These are phyloP conservation scores for Heritiera fomes DNA, from an alignment of 345 rosid genomes.

Conservation along the genomic window DNA sequence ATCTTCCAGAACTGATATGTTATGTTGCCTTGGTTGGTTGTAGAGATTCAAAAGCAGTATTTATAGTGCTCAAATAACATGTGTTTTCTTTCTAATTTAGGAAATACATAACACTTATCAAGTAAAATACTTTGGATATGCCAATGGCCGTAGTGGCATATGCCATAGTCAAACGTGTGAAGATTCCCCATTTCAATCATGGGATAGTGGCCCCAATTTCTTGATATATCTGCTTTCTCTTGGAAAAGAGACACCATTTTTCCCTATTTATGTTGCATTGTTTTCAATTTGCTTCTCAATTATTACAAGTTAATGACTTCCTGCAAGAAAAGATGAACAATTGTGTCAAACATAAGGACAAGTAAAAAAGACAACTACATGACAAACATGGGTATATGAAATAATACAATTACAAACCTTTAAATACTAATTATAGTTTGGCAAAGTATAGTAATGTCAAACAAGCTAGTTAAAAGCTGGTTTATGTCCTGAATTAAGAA, in stretches of 20 bases:
- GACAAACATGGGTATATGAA: conserved; percentile 4
- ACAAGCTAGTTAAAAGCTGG: background rate
- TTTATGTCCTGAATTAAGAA: background rate
- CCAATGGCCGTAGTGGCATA: conserved; percentile 28
- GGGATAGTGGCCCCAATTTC: conserved; percentile 38
- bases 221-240: conserved; percentile 9
- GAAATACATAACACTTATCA: background rate
- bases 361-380: conserved; percentile 8
- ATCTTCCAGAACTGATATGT: background rate
- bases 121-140: conserved; percentile 20
- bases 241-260: conserved; percentile 12
- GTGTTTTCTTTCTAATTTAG: background rate
- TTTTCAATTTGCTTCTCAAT: background rate
- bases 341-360: background rate
- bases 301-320: background rate
- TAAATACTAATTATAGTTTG: background rate
- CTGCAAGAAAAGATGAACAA: background rate
- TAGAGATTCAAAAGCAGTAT: conserved; percentile 14
- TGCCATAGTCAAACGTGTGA: conserved; percentile 26
- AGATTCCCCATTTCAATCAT: conserved; percentile 28
- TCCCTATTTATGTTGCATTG: background rate
- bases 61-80: conserved; percentile 14
- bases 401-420: background rate
- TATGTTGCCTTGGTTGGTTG: background rate
- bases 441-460: background rate